Percentiles rank a stretch among this genome's conserved stretches.
Evolutionary conservation across 1,139 yeast genomes (phyloP).

Genomic region (Eremothecium cymbalariae): DNA sequence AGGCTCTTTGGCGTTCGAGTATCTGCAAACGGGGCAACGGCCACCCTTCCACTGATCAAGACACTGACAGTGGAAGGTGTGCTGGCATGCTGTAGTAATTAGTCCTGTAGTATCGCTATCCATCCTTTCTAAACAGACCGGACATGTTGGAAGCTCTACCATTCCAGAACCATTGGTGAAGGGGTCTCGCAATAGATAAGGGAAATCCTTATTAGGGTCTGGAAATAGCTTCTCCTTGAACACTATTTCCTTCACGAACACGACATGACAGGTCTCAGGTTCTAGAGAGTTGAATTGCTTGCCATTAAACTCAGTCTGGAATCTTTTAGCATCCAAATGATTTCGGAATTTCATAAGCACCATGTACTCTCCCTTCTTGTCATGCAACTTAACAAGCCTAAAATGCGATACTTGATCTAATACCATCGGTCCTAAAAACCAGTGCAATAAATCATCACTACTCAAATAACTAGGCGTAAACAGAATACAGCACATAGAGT

Average conservation of each 20-base stretch:
- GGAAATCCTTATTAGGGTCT: constrained; percentile 34
- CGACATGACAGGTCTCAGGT: constrained; percentile 76
- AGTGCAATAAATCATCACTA: constrained; percentile 75
- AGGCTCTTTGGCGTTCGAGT: constrained; percentile 41
- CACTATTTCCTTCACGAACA: constrained; percentile 54
- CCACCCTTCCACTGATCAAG: constrained; percentile 86
- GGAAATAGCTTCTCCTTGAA: constrained; percentile 29
- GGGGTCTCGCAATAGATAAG: constrained; percentile 68
- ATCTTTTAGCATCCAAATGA: constrained; percentile 47
- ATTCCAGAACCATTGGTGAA: constrained; percentile 35
- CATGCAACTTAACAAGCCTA: constrained; percentile 59
- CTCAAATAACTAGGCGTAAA: constrained; percentile 87
- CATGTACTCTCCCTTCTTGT: constrained; percentile 52
- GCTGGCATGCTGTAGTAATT: constrained; percentile 85
- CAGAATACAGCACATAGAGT: constrained; percentile 63
- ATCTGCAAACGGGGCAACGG: constrained; percentile 86
- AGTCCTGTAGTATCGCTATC: constrained; percentile 77
- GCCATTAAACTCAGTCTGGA: constrained; percentile 64
- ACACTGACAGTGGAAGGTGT: constrained; percentile 88
- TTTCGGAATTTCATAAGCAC: constrained; percentile 68
- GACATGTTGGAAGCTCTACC: constrained; percentile 82
- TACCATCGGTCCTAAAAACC: constrained; percentile 51
- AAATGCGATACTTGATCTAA: constrained; percentile 61
- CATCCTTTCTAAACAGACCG: constrained; percentile 87
- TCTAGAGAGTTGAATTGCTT: constrained; percentile 78